phyloP scores from a whole-genome alignment of 1,284 basidiomycete species.

The Xerocomus cyaneibrunnescens region DNA sequence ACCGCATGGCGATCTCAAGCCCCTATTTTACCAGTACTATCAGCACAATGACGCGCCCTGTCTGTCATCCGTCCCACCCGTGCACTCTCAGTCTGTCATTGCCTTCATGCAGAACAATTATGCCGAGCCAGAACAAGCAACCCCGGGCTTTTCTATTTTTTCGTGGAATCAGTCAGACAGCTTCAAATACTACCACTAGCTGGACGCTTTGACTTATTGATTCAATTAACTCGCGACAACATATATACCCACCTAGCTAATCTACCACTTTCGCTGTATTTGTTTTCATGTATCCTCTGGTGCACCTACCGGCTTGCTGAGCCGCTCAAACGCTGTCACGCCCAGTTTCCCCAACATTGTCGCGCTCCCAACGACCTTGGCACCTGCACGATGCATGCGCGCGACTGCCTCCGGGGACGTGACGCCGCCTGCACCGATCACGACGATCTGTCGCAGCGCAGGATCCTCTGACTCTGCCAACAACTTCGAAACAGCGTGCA shows the following conservation, averaged over 20 bases:
- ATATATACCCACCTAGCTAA: conserved; percentile 18
- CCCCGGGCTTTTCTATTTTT: conserved; percentile 17
- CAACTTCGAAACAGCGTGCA: conserved; percentile 56
- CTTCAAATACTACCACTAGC: conserved; percentile 23
- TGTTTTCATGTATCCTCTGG: conserved; percentile 20
- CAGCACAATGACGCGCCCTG: not conserved
- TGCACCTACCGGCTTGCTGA: conserved; percentile 28
- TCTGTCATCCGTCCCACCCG: not conserved
- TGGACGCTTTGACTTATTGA: conserved; percentile 29
- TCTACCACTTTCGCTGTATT: conserved; percentile 22
- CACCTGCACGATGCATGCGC: conserved; percentile 72
- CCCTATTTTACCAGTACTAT: conserved; percentile 13
- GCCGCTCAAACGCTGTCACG: conserved; percentile 58
- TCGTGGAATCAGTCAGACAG: conserved; percentile 26
- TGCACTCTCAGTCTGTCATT: conserved; percentile 14
- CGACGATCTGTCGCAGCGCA: conserved; percentile 47
- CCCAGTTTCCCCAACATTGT: conserved; percentile 70
- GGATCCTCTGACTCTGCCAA: conserved; percentile 43
- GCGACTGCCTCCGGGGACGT: conserved; percentile 52
- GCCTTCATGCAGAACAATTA: conserved; percentile 8
- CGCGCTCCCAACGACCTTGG: conserved; percentile 68
- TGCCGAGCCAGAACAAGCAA: conserved; percentile 4
- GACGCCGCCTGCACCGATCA: conserved; percentile 82
- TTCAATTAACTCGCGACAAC: conserved; percentile 28
- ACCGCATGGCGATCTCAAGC: not conserved